Evolutionary conservation across 305 asterid genomes (phyloP).

Genomic region (Ilex paraguariensis): DNA sequence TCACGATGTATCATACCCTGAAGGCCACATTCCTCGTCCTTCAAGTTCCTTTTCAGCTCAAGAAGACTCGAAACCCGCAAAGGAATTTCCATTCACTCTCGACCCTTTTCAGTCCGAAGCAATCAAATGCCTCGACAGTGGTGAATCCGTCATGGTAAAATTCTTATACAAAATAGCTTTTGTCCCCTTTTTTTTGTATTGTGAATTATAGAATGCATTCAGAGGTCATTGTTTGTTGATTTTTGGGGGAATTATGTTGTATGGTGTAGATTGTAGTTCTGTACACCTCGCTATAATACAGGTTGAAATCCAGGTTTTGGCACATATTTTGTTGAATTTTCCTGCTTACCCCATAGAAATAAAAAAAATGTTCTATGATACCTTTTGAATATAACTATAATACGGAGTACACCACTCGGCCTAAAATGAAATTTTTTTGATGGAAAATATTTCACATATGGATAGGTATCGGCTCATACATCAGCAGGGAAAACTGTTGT

Average conservation of each 20-base stretch:
- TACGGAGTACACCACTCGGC: no score
- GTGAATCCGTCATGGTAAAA: slow-evolving; percentile 89
- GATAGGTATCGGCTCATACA: slow-evolving; percentile 92
- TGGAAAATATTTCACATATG: no score
- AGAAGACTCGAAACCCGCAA: slow-evolving; percentile 55
- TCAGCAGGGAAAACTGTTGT: slow-evolving; percentile 97
- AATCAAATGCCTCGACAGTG: slow-evolving; percentile 63
- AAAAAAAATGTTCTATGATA: background rate
- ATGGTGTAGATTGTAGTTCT: no score
- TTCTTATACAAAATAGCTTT: background rate
- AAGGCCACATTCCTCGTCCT: slow-evolving; percentile 48
- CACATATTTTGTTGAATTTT: no score
- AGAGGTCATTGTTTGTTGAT: no score
- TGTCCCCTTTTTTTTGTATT: no score
- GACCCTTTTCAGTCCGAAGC: slow-evolving; percentile 95
- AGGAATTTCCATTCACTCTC: slow-evolving; percentile 68
- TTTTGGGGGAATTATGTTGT: no score
- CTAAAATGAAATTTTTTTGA: no score
- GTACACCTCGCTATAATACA: no score
- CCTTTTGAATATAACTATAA: background rate
- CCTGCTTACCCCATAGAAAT: no score
- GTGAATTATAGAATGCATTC: no score
- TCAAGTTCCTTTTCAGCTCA: slow-evolving; percentile 23
- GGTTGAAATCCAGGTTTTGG: no score
- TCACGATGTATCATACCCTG: slow-evolving; percentile 81